These are phyloP conservation scores for Calonectria fujianensis DNA, from an alignment of 2,329 filamentous ascomycete species.

Conservation along the genomic window DNA sequence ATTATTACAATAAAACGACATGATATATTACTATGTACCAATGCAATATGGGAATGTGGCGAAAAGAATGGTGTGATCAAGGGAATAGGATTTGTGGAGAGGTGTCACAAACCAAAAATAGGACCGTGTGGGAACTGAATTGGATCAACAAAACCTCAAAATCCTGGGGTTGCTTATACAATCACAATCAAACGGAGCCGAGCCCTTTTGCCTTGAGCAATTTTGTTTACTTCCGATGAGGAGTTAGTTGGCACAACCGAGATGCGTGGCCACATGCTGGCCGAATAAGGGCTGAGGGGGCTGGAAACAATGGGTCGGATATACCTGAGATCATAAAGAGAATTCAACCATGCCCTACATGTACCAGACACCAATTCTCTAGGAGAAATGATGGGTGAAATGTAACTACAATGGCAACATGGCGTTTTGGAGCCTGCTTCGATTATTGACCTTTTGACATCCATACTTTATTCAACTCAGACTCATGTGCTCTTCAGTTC, in stretches of 20 bases:
- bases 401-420: slow-evolving; percentile 21
- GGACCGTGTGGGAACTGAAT: not conserved
- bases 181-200: not conserved
- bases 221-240: not conserved
- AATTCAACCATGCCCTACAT: slow-evolving; percentile 43
- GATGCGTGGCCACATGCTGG: not conserved
- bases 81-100: slow-evolving; percentile 32
- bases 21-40: slow-evolving; percentile 29
- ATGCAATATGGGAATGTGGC: slow-evolving; percentile 36
- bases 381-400: slow-evolving; percentile 26
- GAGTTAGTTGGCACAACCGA: not conserved
- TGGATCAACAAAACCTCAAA: not conserved
- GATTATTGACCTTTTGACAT: slow-evolving; percentile 20
- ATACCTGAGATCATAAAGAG: slow-evolving; percentile 44
- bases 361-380: slow-evolving; percentile 32
- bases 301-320: slow-evolving; percentile 44
- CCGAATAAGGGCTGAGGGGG: not conserved
- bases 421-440: slow-evolving; percentile 31
- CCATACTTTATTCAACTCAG: not conserved
- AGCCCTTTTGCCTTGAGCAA: not conserved
- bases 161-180: slow-evolving; percentile 1
- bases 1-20: slow-evolving; percentile 29
- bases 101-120: slow-evolving; percentile 30
- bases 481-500: not conserved
- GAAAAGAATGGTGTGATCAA: slow-evolving; percentile 42